phyloP scores from a whole-genome alignment of 1,284 basidiomycete species.

The Mrakiaceae sp. region DNA sequence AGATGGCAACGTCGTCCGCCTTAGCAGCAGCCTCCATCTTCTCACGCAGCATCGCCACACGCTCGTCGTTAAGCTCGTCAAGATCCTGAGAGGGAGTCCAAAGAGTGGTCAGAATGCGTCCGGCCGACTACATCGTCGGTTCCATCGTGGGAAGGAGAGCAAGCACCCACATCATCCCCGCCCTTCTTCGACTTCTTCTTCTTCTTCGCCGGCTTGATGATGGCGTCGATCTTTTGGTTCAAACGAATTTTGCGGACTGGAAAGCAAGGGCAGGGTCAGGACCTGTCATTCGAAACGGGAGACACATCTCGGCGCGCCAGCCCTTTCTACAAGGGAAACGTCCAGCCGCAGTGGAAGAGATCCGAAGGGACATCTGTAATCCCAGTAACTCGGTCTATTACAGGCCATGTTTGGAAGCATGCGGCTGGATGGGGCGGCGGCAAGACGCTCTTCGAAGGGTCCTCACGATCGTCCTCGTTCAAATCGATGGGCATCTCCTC shows the following conservation, averaged over 20 bases:
- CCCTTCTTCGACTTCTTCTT: conserved; percentile 60
- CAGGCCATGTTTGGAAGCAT: too few species aligned
- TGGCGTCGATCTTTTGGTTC: conserved; percentile 66
- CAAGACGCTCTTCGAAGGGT: too few species aligned
- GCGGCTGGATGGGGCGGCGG: too few species aligned
- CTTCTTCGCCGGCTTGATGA: conserved; percentile 62
- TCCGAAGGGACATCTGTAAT: too few species aligned
- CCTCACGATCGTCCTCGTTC: too few species aligned
- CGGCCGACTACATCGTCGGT: too few species aligned
- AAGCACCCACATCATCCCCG: conserved; percentile 44
- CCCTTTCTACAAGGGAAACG: too few species aligned
- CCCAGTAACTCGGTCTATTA: too few species aligned
- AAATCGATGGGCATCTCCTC: too few species aligned
- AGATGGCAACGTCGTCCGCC: conserved; percentile 70
- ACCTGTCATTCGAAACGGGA: background rate
- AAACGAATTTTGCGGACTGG: conserved; percentile 51
- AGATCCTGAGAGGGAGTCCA: conserved; percentile 37
- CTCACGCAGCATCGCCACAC: conserved; percentile 71
- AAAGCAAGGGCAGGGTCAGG: background rate
- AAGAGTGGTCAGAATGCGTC: background rate
- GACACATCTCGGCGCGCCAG: background rate
- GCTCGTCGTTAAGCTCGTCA: conserved; percentile 82
- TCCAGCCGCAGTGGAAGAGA: too few species aligned
- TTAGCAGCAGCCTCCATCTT: conserved; percentile 80
- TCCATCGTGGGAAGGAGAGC: background rate